Evolutionary conservation across 257 asterid genomes (phyloP), one percentile per base, ranked within the genome.

Genomic region (Fraxinus cuspidata): DNA sequence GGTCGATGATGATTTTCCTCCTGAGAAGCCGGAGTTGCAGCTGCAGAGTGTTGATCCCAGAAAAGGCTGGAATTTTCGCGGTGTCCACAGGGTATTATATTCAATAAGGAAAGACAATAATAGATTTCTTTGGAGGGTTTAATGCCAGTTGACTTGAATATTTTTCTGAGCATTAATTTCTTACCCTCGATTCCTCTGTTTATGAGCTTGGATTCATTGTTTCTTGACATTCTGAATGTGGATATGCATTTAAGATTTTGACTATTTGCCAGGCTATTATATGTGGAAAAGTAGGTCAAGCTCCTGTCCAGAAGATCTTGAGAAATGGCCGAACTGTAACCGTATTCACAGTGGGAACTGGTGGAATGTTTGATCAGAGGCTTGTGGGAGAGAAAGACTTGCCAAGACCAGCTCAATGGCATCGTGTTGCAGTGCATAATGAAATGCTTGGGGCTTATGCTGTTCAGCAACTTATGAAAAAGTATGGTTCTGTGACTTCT

Each of bases 351-450:
- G 99, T 93, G 66, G 99, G 98, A 82, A 93, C 99, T 56, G 97
- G 99, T 53, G 99, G 99, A 69, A 85, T 96, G 97, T 92, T 69
- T 60, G 99, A 96, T 87, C 99, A 96, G 88, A 88, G 98, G 83
- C 74, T 83, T 44, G 27, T 81, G 25, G 93, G 88, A 77, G 84
- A 82, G 18, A 77, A 53, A 34, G 87, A 90, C 85, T 82, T 88
- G 84, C 91, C 97, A 19, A 93, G 84, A 80, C 99, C 97, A 70
- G 96, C 88, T 81, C 99, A 96, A 74, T 96, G 98, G 99, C 99
- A 96, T 88, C 96, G 98, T 11, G 74, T 96, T 75, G 98, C 98
- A 13, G 96, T 96, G 75, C 99, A 96, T 81, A 96, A 96, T 82
- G 90, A 95, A 25, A 82, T 69, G 84, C 97, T 96, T 27, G 98